Percentiles rank a stretch among this genome's conserved stretches.
Evolutionary conservation across 202 grass and related monocot genomes (phyloP).

Genomic region (Thinopyrum obtusiflorum): DNA sequence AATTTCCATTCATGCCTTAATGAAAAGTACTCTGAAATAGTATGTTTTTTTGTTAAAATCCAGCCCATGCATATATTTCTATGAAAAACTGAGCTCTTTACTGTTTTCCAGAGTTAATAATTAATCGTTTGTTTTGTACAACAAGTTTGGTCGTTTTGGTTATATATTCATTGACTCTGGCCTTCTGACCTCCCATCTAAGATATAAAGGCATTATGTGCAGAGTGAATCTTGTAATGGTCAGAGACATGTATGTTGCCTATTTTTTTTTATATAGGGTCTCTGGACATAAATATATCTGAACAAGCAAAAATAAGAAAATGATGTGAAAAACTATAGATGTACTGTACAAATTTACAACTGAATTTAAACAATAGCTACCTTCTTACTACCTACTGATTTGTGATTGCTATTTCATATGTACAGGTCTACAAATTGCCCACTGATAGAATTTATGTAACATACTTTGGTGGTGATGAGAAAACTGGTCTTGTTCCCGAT

Average conservation of each 20-base stretch:
- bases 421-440: conserved; percentile 81
- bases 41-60: neutral
- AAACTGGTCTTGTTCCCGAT: conserved; percentile 64
- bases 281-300: neutral
- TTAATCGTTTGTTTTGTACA: neutral
- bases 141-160: neutral
- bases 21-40: neutral
- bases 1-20: neutral
- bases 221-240: neutral
- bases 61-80: neutral
- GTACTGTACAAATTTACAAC: neutral
- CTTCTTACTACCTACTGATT: neutral
- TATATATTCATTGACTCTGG: neutral
- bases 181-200: no score
- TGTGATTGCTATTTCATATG: conserved; percentile 25
- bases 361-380: neutral
- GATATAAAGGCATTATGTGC: no score
- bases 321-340: neutral
- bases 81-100: neutral
- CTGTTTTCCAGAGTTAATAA: neutral
- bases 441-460: conserved; percentile 83
- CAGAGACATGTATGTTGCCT: neutral
- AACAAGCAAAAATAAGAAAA: neutral
- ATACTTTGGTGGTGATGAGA: conserved; percentile 93
- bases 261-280: neutral